These are phyloP conservation scores for Aspergillus brasiliensis DNA, from an alignment of 2,329 filamentous ascomycete genomes.

Conservation along the genomic window DNA sequence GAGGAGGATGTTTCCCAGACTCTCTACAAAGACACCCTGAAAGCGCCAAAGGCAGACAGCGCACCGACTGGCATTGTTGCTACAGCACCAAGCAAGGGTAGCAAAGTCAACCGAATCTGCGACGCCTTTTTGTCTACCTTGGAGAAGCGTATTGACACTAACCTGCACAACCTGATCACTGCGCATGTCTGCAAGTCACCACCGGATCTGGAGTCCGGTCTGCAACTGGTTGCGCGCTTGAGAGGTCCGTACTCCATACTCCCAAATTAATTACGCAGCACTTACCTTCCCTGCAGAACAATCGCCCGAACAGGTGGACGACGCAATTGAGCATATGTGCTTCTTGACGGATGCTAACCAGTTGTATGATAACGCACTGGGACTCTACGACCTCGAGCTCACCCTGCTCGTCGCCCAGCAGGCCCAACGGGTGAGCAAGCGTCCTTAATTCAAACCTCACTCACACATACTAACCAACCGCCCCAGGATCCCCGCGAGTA, in stretches of 20 bases:
- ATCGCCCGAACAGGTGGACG: slow-evolving; percentile 73
- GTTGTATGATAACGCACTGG: slow-evolving; percentile 86
- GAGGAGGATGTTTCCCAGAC: slow-evolving; percentile 92
- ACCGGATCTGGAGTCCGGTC: slow-evolving; percentile 82
- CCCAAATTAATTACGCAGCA: neutral
- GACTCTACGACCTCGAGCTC: slow-evolving; percentile 88
- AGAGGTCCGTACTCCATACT: slow-evolving; percentile 42
- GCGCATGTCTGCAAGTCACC: slow-evolving; percentile 92
- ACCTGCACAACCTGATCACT: slow-evolving; percentile 88
- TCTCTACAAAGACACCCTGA: slow-evolving; percentile 86
- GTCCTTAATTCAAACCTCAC: neutral
- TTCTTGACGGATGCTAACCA: slow-evolving; percentile 93
- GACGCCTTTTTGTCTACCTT: slow-evolving; percentile 77
- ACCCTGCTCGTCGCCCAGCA: slow-evolving; percentile 91
- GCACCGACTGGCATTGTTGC: slow-evolving; percentile 27
- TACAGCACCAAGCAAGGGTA: slow-evolving; percentile 28
- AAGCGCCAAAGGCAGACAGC: slow-evolving; percentile 39
- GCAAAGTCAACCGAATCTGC: slow-evolving; percentile 86
- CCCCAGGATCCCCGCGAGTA: slow-evolving; percentile 82
- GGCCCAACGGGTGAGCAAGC: slow-evolving; percentile 68
- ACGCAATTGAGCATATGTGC: slow-evolving; percentile 93
- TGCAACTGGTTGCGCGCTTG: slow-evolving; percentile 75
- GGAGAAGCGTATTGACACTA: slow-evolving; percentile 61
- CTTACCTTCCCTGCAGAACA: slow-evolving; percentile 48
- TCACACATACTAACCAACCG: slow-evolving; percentile 18